Evolutionary conservation across 805 yeast genomes (phyloP).

Genomic region (Candida peoriensis): DNA sequence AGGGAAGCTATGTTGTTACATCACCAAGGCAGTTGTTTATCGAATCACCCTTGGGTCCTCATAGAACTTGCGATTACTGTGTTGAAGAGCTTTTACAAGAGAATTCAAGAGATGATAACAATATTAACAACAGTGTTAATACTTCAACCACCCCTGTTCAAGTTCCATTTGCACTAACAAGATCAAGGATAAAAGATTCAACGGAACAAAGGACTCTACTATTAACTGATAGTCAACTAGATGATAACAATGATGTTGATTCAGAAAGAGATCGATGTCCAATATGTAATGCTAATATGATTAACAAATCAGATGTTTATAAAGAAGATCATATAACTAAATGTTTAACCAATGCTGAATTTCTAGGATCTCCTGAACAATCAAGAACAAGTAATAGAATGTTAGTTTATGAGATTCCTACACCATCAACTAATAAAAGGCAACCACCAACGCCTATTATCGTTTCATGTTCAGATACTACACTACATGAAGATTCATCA

Average conservation of each 20-base stretch:
- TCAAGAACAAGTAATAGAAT: constrained; percentile 66
- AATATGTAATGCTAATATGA: constrained; percentile 26
- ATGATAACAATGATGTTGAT: constrained; percentile 25
- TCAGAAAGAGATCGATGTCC: constrained; percentile 37
- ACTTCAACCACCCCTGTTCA: constrained; percentile 11
- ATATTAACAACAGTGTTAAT: constrained; percentile 9
- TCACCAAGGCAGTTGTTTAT: constrained; percentile 44
- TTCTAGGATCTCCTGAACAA: constrained; percentile 56
- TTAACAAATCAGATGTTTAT: constrained; percentile 15
- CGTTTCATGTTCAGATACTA: constrained; percentile 21
- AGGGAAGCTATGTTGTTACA: constrained; percentile 52
- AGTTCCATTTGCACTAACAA: constrained; percentile 5
- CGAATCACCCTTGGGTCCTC: constrained; percentile 48
- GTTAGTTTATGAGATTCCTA: constrained; percentile 61
- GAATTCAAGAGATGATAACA: constrained; percentile 3
- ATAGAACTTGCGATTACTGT: constrained; percentile 75
- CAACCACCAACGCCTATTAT: too few relatives aligned
- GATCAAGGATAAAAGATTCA: constrained; percentile 8
- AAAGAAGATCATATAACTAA: constrained; percentile 65
- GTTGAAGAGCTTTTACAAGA: constrained; percentile 43
- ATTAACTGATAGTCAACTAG: neutral
- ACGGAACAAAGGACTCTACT: constrained; percentile 5
- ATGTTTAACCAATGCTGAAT: constrained; percentile 60
- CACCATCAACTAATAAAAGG: constrained; percentile 13
- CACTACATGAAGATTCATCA: constrained; percentile 9